A percentile compares a stretch with the other conserved stretches of the same genome.
These are phyloP conservation scores for Yamadazyma sp. DNA, from an alignment of 805 yeast species.

Conservation along the genomic window DNA sequence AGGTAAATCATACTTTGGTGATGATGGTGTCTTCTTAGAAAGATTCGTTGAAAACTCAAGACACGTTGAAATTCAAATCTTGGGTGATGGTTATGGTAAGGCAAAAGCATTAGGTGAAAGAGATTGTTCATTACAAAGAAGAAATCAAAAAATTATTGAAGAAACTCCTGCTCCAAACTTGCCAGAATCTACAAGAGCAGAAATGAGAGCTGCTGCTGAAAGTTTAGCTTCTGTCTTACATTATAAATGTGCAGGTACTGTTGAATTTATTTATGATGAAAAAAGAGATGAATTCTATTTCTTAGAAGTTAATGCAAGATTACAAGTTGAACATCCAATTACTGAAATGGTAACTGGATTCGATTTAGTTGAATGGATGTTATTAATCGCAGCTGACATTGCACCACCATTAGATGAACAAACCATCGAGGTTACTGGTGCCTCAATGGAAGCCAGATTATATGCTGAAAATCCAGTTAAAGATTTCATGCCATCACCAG, in stretches of 20 bases:
- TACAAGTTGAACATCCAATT: conserved; percentile 97
- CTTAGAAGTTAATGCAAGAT: conserved; percentile 92
- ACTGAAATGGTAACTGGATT: conserved; percentile 94
- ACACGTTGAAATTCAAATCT: conserved; percentile 94
- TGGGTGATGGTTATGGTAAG: conserved; percentile 92
- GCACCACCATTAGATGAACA: conserved; percentile 70
- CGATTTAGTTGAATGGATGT: conserved; percentile 97
- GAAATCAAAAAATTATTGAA: conserved; percentile 94
- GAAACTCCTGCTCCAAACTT: conserved; percentile 97
- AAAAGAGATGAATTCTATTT: conserved; percentile 86
- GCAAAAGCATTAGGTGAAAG: conserved; percentile 96
- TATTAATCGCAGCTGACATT: conserved; percentile 82
- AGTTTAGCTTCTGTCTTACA: conserved; percentile 77
- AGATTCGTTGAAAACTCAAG: conserved; percentile 92
- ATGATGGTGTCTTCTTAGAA: conserved; percentile 92
- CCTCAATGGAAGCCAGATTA: conserved; percentile 93
- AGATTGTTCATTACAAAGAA: conserved; percentile 95
- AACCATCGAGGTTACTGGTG: conserved; percentile 66
- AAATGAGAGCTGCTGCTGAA: conserved; percentile 82
- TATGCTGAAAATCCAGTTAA: conserved; percentile 97
- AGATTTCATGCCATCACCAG: conserved; percentile 95
- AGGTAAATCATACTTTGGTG: conserved; percentile 91
- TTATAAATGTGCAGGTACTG: conserved; percentile 97
- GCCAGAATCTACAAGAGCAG: conserved; percentile 71
- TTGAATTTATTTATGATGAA: conserved; percentile 90